Evolutionary conservation across 2,329 filamentous ascomycete genomes (phyloP), one percentile per base, ranked within the genome.

Genomic region (Scorias spongiosa): DNA sequence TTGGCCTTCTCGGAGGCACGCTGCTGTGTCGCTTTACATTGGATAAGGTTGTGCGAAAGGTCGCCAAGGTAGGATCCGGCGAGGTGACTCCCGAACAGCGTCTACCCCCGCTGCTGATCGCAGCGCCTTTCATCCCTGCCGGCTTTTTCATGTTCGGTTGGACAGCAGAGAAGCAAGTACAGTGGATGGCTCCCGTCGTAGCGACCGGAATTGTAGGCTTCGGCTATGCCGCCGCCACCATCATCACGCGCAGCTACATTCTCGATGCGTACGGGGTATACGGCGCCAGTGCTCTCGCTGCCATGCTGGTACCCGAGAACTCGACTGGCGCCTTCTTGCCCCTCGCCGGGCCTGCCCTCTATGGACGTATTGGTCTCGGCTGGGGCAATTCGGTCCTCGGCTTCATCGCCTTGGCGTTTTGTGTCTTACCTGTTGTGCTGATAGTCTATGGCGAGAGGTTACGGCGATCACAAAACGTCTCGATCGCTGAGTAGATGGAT

Each of bases 261-360:
- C 71, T 82, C 29, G 78, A 84, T 45, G 69, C 72, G 2, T 81
- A 72, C 53, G 64, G 67, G 0, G 60, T 68, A 46, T 74, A 78
- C 49, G 74, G 76, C 1, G 78, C 80, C 12, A 71, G 69, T 3
- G 80, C 76, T 0, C 70, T 82, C 1, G 80, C 81, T 0, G 78
- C 78, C 1, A 80, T 26, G 20, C 20, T 26, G 0, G 70, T 82
- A 2, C 57, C 80, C 4, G 61, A 76, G 28, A 67, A 63, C 11
- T 52, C 76, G 0, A 63, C 75, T 10, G 76, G 74, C 12, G 75
- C 71, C 2, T 58, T 78, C 5, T 58, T 81, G 0, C 79, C 78
- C 0, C 61, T 81, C 11, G 68, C 68, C 2, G 76, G 73, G 0
- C 61, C 72, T 14, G 52, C 59, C 39, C 76, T 83, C 74, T 83